phyloP scores from a whole-genome alignment of 805 yeast genomes.

The Wickerhamomyces mucosus region DNA sequence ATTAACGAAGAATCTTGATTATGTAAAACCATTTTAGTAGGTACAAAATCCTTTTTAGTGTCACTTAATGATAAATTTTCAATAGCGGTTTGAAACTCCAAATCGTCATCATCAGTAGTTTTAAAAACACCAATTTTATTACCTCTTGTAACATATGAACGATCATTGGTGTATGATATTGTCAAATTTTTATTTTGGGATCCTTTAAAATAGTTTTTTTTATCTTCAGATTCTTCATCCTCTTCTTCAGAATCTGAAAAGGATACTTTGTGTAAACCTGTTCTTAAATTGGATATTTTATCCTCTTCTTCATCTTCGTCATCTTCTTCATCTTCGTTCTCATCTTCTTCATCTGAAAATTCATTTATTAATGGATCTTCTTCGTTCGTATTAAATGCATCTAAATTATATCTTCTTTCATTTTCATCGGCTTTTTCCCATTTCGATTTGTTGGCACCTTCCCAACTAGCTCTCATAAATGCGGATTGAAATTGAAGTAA shows the following conservation, averaged over 20 bases:
- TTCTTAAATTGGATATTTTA: conserved; percentile 14
- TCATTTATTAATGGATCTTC: conserved; percentile 9
- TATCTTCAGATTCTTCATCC: conserved; percentile 23
- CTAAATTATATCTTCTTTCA: conserved; percentile 49
- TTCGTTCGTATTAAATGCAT: conserved; percentile 35
- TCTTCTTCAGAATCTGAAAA: conserved; percentile 28
- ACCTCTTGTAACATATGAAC: conserved; percentile 76
- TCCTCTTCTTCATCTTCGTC: conserved; percentile 29
- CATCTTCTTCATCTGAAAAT: conserved; percentile 19
- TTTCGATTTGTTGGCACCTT: conserved; percentile 38
- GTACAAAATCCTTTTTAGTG: conserved; percentile 33
- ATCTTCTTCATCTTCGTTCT: conserved; percentile 24
- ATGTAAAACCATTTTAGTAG: conserved; percentile 67
- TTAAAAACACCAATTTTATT: conserved; percentile 74
- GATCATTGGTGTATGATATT: conserved; percentile 59
- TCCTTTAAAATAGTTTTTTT: conserved; percentile 16
- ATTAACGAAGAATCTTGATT: conserved; percentile 62
- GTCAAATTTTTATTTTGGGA: conserved; percentile 56
- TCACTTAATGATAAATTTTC: conserved; percentile 47
- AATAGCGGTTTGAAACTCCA: conserved; percentile 63
- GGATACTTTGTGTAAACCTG: conserved; percentile 14
- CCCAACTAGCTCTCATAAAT: conserved; percentile 52
- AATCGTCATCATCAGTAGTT: conserved; percentile 37
- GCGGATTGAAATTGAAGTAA: conserved; percentile 43
- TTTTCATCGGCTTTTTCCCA: conserved; percentile 34